These are phyloP conservation scores for Allium sativum DNA, from an alignment of 106 monocot species.

Conservation along the genomic window DNA sequence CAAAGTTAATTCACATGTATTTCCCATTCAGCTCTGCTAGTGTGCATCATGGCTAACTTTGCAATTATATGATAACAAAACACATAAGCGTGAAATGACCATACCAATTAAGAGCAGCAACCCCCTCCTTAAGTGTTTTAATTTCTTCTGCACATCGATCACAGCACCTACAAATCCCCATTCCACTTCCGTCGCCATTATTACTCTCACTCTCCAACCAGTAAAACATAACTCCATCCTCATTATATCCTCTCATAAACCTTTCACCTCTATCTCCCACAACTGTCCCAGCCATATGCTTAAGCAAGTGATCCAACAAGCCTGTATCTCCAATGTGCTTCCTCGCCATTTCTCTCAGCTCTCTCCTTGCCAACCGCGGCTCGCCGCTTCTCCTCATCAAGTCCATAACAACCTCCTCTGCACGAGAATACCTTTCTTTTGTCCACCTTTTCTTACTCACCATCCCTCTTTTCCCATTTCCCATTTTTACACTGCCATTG, in stretches of 20 bases:
- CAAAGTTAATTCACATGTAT: no score
- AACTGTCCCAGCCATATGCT: slow-evolving; percentile 79
- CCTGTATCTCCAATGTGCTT: slow-evolving; percentile 95
- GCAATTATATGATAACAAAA: no score
- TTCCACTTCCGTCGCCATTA: slow-evolving; percentile 21
- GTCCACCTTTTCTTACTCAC: slow-evolving; percentile 35
- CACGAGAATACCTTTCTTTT: slow-evolving; percentile 43
- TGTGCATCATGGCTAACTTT: no score
- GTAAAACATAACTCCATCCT: slow-evolving; percentile 88
- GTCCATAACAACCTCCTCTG: slow-evolving; percentile 70
- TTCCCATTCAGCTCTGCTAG: no score
- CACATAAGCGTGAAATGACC: no score
- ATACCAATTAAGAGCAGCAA: slow-evolving; percentile 1
- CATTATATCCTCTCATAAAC: slow-evolving; percentile 67
- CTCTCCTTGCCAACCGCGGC: slow-evolving; percentile 46
- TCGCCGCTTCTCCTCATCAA: slow-evolving; percentile 55
- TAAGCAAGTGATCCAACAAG: slow-evolving; percentile 85
- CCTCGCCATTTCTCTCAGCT: slow-evolving; percentile 67
- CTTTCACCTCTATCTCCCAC: slow-evolving; percentile 54
- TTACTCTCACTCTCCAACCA: slow-evolving; percentile 80
- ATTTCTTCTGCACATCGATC: background rate
- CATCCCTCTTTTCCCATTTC: background rate
- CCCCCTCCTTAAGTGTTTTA: background rate
- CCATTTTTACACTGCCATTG: background rate
- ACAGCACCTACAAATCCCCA: background rate